A percentile compares a stretch with the other conserved stretches of the same genome.
phyloP scores from a whole-genome alignment of 2,329 filamentous ascomycete species.

The Clonostachys rosea region DNA sequence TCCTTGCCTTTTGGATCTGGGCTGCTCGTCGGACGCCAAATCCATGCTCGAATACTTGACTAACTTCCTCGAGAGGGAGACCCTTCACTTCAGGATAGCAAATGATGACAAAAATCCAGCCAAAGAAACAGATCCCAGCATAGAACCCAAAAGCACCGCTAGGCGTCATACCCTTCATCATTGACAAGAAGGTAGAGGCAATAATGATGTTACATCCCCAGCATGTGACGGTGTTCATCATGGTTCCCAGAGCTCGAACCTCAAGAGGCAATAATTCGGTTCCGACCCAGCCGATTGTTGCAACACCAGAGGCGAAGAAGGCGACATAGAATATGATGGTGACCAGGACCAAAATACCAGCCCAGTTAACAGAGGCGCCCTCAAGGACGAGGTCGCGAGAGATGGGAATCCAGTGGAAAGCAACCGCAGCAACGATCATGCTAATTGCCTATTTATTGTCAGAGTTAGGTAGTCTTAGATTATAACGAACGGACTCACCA shows the following conservation, averaged over 20 bases:
- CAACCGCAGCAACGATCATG: slow-evolving; percentile 28
- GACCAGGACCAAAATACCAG: slow-evolving; percentile 16
- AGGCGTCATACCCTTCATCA: slow-evolving; percentile 42
- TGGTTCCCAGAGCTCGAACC: slow-evolving; percentile 40
- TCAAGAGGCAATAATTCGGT: slow-evolving; percentile 41
- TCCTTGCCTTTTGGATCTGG: not conserved
- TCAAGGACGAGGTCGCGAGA: slow-evolving; percentile 31
- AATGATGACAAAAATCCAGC: slow-evolving; percentile 34
- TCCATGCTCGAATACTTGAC: slow-evolving; percentile 41
- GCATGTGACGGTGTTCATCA: slow-evolving; percentile 40
- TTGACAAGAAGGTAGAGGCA: slow-evolving; percentile 38
- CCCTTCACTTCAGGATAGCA: slow-evolving; percentile 50
- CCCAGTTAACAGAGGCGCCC: slow-evolving; percentile 11
- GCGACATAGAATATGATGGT: slow-evolving; percentile 38
- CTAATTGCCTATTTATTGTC: slow-evolving; percentile 15
- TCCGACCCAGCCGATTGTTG: slow-evolving; percentile 39
- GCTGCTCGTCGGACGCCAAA: slow-evolving; percentile 29
- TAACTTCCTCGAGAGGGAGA: slow-evolving; percentile 48
- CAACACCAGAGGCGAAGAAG: slow-evolving; percentile 28
- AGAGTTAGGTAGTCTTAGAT: not conserved
- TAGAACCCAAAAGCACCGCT: slow-evolving; percentile 48
- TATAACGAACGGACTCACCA: slow-evolving; percentile 15
- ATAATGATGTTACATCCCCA: slow-evolving; percentile 45
- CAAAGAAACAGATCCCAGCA: slow-evolving; percentile 39
- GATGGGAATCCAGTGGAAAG: slow-evolving; percentile 37